Evolutionary conservation across 2,329 filamentous ascomycete genomes (phyloP), one percentile per base, ranked within the genome.

Genomic region (Didymella pomorum): DNA sequence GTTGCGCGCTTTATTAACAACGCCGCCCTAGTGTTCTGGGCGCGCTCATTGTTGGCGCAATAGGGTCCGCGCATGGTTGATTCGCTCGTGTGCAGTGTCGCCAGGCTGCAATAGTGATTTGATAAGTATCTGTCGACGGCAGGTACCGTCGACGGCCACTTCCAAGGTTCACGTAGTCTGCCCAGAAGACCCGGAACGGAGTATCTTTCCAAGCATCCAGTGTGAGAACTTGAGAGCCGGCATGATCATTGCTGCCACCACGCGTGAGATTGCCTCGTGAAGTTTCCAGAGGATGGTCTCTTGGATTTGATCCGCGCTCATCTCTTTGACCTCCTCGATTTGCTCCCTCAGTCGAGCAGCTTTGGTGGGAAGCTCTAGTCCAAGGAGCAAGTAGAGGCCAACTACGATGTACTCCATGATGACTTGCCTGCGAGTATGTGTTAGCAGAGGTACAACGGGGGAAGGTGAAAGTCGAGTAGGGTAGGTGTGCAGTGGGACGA

Each of bases 401-500:
- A 70, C 71, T 37, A 76, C 71, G 23, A 75, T 60, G 44, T 70
- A 74, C 56, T 76, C 73, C 73, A 74, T 75, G 14, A 74, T 67
- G 1, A 76, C 70, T 65, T 76, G 73, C 71, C 71, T 73, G 10
- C 25, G 2, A 35, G 3, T 12, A 11, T 8, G 4, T 33, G 31
- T 58, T 33, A 58, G 56, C 45, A 20, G 16, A n/a, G 16, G 5
- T 35, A n/a, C 8, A 2, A n/a, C 14, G 41, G 9, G 12, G 10
- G 12, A 12, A 9, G 39, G 3, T 21, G 29, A 43, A 14, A 7
- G 16, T 7, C 16, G 9, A n/a, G 11, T 8, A 8, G 31, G 16
- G 16, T 9, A 9, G 16, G 16, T n/a, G 14, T 35, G 16, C 31
- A 35, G 31, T 35, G 31, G 6, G 16, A 35, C 2, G 7, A 35